phyloP scores from a whole-genome alignment of 345 rosid species.

The Clarkia xantiana region DNA sequence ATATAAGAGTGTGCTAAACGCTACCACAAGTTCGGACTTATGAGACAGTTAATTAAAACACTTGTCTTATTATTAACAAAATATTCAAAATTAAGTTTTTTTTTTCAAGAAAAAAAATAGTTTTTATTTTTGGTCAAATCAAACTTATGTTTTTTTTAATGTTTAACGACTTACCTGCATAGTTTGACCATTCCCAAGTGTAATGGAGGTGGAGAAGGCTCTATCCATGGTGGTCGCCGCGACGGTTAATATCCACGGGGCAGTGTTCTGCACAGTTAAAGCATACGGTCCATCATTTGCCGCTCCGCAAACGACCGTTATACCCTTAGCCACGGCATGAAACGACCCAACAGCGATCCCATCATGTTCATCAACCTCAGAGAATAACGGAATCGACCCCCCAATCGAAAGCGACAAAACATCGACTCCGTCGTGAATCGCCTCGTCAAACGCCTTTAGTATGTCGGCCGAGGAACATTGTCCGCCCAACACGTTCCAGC shows the following conservation, averaged over 20 bases:
- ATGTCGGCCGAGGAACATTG: slow-evolving; percentile 31
- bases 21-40: too few relatives aligned
- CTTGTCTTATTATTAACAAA: too few relatives aligned
- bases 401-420: slow-evolving; percentile 24
- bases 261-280: slow-evolving; percentile 25
- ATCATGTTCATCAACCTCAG: slow-evolving; percentile 23
- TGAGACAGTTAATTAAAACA: too few relatives aligned
- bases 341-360: slow-evolving; percentile 37
- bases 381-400: slow-evolving; percentile 17
- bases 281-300: slow-evolving; percentile 32
- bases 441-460: slow-evolving; percentile 42
- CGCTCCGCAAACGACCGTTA: slow-evolving; percentile 33
- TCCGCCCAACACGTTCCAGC: slow-evolving; percentile 24
- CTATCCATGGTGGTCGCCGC: slow-evolving; percentile 48
- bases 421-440: slow-evolving; percentile 30
- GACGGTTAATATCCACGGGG: slow-evolving; percentile 49
- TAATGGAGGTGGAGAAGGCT: slow-evolving; percentile 20
- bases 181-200: slow-evolving; percentile 28
- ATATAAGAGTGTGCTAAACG: too few relatives aligned
- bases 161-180: slow-evolving; percentile 5
- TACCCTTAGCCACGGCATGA: slow-evolving; percentile 41
- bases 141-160: too few relatives aligned
- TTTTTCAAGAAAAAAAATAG: too few relatives aligned
- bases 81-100: too few relatives aligned
- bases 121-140: too few relatives aligned